Conservation (phyloP, 1,284 basidiomycete species). For the Leccinum subrobustum region DNA sequence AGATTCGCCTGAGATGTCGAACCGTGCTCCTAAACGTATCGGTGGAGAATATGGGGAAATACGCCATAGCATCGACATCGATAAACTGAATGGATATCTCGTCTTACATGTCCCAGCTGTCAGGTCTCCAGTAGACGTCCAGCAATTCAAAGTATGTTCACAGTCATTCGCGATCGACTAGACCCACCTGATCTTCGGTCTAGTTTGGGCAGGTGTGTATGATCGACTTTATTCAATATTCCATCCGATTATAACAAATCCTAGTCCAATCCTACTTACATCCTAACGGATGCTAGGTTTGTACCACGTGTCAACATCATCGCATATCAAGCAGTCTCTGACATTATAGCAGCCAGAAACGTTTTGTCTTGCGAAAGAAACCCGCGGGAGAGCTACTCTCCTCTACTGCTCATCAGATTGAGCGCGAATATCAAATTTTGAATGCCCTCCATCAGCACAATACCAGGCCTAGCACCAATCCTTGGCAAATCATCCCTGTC, state of each 20-base stretch:
- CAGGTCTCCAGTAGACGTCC: constrained; percentile 69
- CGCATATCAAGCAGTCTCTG: constrained; percentile 3
- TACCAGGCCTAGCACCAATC: constrained; percentile 47
- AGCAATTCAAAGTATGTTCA: constrained; percentile 85
- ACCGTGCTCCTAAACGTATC: constrained; percentile 43
- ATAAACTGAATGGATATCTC: constrained; percentile 70
- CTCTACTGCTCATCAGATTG: constrained; percentile 90
- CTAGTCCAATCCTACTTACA: constrained; percentile 94
- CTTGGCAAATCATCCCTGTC: constrained; percentile 69
- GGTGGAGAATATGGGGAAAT: constrained; percentile 75
- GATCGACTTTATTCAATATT: constrained; percentile 3
- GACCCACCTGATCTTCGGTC: constrained; percentile 8
- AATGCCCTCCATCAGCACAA: constrained; percentile 77
- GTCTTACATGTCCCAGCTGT: constrained; percentile 55
- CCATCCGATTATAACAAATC: constrained; percentile 5
- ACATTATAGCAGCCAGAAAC: constrained; percentile 48
- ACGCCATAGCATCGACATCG: constrained; percentile 69
- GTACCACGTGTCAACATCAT: constrained; percentile 17
- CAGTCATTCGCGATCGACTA: not conserved
- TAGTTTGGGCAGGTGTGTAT: constrained; percentile 77
- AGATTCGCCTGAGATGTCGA: constrained; percentile 31
- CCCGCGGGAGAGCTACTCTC: constrained; percentile 87
- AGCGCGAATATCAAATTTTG: constrained; percentile 87
- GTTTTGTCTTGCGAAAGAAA: constrained; percentile 91
- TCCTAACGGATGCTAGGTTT: constrained; percentile 74